Evolutionary conservation across 1,139 yeast genomes (phyloP), one percentile per base, ranked within the genome.

Genomic region (Saccharomyces hybrid): DNA sequence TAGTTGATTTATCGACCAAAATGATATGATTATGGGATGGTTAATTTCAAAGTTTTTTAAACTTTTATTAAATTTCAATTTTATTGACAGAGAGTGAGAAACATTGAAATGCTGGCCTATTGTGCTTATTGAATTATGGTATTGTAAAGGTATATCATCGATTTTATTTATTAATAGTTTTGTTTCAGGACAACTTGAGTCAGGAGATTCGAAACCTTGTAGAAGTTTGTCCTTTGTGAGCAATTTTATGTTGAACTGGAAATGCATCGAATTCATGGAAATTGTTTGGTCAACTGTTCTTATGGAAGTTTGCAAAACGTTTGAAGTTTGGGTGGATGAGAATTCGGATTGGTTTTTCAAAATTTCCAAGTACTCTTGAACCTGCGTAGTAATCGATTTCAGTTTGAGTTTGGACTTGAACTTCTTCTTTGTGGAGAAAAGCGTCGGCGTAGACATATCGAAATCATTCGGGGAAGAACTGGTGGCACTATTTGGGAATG

Each of bases 21-120:
- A 83, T 51, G 84, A 73, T 0, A 83, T 74, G 0, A 79, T 79
- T 2, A 83, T 69, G 0, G 86, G 86, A 14, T 81, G 73, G 24
- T 73, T 66, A 6, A 80, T 67, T 48, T 75, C 80, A 56, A 79
- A 71, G 59, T 79, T 81, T 59, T 78, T 78, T 7, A 38, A 19
- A 4, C 78, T 78, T 54, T 76, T 78, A 21, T 71, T 69, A 28
- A 82, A 67, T 61, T 80, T 82, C 47, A 81, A 71, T 56, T 77
- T 78, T 24, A 83, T 59, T 1, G 75, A 69, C 4, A 80, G 63
- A 58, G 80, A 83, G 64, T 82, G 84, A 24, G 80, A 69, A 4
- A 83, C 68, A 16, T 82, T 75, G 60, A 77, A 83, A 28, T 81
- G 72, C 51, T 73, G 73, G 0, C 88, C 87, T 29, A 72, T 58